phyloP scores from a whole-genome alignment of 306 rosid genomes.

The Ormosia semicastrata region DNA sequence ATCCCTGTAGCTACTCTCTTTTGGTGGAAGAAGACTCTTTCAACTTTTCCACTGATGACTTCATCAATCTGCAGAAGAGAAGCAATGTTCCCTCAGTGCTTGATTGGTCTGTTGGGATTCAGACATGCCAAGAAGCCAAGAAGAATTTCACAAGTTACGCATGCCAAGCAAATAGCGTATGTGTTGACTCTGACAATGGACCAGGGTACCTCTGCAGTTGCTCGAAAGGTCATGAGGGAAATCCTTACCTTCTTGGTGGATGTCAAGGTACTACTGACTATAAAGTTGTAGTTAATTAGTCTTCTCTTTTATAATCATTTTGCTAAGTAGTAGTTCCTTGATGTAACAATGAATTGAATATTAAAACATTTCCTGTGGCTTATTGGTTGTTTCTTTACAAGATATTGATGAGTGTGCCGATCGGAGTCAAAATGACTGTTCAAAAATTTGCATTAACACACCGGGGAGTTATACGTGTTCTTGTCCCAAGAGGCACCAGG shows the following conservation, averaged over 20 bases:
- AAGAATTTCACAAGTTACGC: background rate
- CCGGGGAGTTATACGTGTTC: conserved; percentile 21
- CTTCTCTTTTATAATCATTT: background rate
- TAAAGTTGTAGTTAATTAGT: background rate
- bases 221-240: conserved; percentile 28
- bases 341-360: background rate
- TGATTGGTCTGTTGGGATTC: conserved; percentile 26
- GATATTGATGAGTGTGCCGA: conserved; percentile 16
- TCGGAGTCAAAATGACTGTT: conserved; percentile 4
- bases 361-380: background rate
- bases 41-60: background rate
- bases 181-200: conserved; percentile 10
- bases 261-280: conserved; percentile 32
- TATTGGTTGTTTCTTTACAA: background rate
- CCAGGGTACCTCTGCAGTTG: conserved; percentile 22
- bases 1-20: conserved; percentile 24
- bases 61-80: background rate
- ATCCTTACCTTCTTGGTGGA: conserved; percentile 38
- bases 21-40: conserved; percentile 14
- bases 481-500: conserved; percentile 5
- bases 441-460: background rate
- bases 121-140: conserved; percentile 5
- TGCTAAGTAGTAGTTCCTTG: background rate
- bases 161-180: background rate
- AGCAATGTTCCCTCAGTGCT: background rate